These are phyloP conservation scores for Alternaria alternata DNA, from an alignment of 2,329 filamentous ascomycete species.

Conservation along the genomic window DNA sequence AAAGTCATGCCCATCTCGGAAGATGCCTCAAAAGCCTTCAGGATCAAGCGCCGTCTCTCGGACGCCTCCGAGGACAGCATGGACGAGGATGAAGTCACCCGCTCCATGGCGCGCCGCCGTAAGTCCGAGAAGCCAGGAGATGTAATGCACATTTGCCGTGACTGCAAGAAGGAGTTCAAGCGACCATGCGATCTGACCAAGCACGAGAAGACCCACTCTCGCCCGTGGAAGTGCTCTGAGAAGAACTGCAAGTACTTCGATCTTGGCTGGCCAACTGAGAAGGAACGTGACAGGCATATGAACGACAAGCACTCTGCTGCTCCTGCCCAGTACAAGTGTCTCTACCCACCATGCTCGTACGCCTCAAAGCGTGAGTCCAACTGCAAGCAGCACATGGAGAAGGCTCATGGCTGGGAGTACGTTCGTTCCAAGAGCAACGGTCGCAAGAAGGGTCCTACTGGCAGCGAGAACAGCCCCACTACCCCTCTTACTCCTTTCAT, in stretches of 20 bases:
- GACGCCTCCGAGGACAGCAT: conserved; percentile 64
- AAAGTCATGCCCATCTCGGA: conserved; percentile 77
- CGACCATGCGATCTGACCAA: conserved; percentile 97
- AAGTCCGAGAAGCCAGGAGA: conserved; percentile 90
- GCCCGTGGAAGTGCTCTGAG: conserved; percentile 91
- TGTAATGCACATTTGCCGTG: conserved; percentile 79
- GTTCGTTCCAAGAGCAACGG: conserved; percentile 92
- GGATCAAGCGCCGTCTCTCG: conserved; percentile 62
- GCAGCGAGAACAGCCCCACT: conserved; percentile 36
- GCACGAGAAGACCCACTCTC: conserved; percentile 96
- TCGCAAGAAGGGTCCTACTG: conserved; percentile 44
- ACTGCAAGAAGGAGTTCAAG: conserved; percentile 90
- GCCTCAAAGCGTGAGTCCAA: conserved; percentile 96
- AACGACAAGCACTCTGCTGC: conserved; percentile 92
- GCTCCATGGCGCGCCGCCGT: conserved; percentile 95
- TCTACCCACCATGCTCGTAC: conserved; percentile 85
- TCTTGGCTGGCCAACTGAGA: conserved; percentile 95
- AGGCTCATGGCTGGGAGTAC: conserved; percentile 90
- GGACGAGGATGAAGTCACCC: conserved; percentile 82
- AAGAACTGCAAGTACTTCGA: conserved; percentile 87
- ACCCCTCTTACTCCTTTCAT: conserved; percentile 49
- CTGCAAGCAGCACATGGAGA: conserved; percentile 99
- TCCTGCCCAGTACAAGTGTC: conserved; percentile 83
- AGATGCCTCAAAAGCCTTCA: conserved; percentile 66
- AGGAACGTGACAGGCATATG: conserved; percentile 93